Evolutionary conservation across 2,329 filamentous ascomycete species (phyloP), one percentile per base, ranked within the genome.

Genomic region (Fusarium napiforme): DNA sequence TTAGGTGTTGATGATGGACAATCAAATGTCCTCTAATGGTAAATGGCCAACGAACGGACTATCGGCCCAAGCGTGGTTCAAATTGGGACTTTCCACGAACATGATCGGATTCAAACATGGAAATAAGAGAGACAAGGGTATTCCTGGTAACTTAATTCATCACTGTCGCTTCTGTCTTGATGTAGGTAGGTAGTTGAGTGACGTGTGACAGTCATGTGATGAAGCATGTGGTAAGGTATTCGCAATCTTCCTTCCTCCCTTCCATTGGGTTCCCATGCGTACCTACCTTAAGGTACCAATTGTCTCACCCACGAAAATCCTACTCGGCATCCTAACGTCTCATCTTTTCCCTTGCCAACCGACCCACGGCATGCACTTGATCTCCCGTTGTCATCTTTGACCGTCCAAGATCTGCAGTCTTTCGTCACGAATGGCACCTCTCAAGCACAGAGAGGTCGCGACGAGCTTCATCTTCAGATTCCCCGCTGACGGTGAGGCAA

Each of bases 401-500:
- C 21, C 46, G 32, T 28, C n/a, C 30, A 52, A 42, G n/a, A 34
- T 42, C 47, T 64, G 64, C 50, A 28, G 53, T 15, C 64, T 58
- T 34, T 68, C 60, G n/a, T 57, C 62, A 39, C 67, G 32, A 30
- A 79, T 79, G 75, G 42, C 73, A 12, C 30, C 63, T 42, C 75
- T 78, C 36, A 63, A 77, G 45, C 79, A 75, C 53, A 73, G 84
- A 60, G 81, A 81, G 3, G 85, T 89, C 7, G 86, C 85, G 2
- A 85, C 83, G 5, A 85, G 84, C 52, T 89, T 89, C 76, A 84
- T 89, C 69, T 85, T 89, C 80, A 85, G 84, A 60, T 81, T 83
- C 26, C 81, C 83, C 5, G 74, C 81, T 21, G 77, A 80, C 34
- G 77, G 81, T n/a, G 69, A 76, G 37, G 75, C 71, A 9, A 79